Percentiles rank a stretch among this genome's conserved stretches.
These are phyloP conservation scores for Sporothrix dimorphospora DNA, from an alignment of 2,329 filamentous ascomycete genomes.

Conservation along the genomic window DNA sequence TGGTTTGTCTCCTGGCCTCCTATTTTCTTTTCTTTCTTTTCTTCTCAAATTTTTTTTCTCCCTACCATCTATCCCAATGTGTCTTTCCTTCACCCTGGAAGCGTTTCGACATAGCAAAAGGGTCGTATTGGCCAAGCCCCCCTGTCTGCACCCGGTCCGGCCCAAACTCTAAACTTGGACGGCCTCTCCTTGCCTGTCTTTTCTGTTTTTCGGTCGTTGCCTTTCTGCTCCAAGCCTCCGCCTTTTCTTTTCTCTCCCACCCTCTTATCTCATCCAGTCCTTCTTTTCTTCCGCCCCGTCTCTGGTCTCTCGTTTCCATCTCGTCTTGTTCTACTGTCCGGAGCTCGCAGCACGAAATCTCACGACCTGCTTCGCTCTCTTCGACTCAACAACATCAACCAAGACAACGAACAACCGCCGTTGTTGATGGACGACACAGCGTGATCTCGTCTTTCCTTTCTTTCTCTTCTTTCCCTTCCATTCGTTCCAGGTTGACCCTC, in stretches of 20 bases:
- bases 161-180: constrained; percentile 15
- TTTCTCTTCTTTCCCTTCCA: constrained; percentile 25
- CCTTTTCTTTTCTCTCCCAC: background rate
- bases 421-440: constrained; percentile 14
- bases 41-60: background rate
- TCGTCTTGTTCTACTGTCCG: background rate
- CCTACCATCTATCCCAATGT: background rate
- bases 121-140: constrained; percentile 13
- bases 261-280: background rate
- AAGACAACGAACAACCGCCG: background rate
- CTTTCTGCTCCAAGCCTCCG: background rate
- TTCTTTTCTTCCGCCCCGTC: background rate
- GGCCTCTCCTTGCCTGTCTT: background rate
- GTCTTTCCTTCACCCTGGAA: background rate
- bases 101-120: constrained; percentile 10
- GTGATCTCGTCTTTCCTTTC: constrained; percentile 6
- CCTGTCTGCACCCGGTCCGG: constrained; percentile 13
- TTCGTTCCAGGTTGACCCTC: constrained; percentile 33
- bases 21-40: background rate
- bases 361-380: constrained; percentile 12
- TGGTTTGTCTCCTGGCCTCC: background rate
- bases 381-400: constrained; percentile 5
- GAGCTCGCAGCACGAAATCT: background rate
- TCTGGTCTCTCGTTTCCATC: background rate
- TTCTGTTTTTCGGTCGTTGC: background rate